Evolutionary conservation across 108 stramenopile genomes (phyloP).

Genomic region (Parietichytrium sp.): DNA sequence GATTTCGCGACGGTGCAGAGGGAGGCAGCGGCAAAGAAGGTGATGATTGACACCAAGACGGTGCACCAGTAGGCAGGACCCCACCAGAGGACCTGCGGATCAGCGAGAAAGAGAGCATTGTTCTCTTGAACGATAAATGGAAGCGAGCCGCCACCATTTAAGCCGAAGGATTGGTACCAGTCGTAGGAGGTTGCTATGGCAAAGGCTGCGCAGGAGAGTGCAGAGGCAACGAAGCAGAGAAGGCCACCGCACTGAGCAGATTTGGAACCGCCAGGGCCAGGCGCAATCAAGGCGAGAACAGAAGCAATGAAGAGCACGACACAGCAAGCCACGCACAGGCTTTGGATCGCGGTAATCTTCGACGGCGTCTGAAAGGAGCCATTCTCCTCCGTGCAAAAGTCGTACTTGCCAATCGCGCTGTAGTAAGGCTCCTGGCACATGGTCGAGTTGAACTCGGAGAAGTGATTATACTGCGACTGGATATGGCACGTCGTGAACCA

Average conservation of each 20-base stretch:
- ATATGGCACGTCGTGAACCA: constrained; percentile 4
- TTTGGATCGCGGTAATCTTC: not conserved
- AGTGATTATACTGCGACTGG: not conserved
- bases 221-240: not conserved
- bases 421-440: not conserved
- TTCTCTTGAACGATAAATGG: not conserved
- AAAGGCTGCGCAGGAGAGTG: not conserved
- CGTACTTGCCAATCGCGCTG: not conserved
- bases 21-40: not conserved
- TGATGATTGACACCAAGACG: not conserved
- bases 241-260: not conserved
- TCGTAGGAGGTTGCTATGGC: not conserved
- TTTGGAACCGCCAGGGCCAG: not conserved
- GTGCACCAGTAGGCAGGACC: constrained; percentile 20
- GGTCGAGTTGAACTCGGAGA: not conserved
- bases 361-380: not conserved
- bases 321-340: not conserved
- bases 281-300: not conserved
- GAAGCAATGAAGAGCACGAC: not conserved
- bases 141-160: not conserved
- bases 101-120: not conserved
- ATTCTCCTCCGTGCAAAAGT: not conserved
- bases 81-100: not conserved
- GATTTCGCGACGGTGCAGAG: not conserved
- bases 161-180: constrained; percentile 14